A percentile compares a stretch with the other conserved stretches of the same genome.
These are phyloP conservation scores for Ogataea salicorniae DNA, from an alignment of 805 yeast genomes.

Conservation along the genomic window DNA sequence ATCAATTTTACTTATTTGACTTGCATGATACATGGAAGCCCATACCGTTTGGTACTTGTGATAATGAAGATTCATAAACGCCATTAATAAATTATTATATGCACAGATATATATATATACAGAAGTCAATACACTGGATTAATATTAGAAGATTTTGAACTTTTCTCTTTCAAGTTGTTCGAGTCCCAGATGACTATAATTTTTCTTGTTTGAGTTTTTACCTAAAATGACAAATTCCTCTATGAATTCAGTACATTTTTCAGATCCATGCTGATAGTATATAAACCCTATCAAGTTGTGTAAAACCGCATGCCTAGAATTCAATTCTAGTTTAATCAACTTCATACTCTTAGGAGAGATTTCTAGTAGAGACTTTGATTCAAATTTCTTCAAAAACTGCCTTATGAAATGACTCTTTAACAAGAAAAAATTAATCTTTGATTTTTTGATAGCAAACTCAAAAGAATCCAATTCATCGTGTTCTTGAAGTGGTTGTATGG, in stretches of 20 bases:
- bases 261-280: conserved; percentile 19
- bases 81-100: not conserved
- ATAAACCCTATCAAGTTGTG: conserved; percentile 25
- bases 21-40: conserved; percentile 42
- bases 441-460: not conserved
- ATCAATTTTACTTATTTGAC: conserved; percentile 25
- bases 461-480: not conserved
- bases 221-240: conserved; percentile 27
- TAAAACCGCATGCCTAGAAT: conserved; percentile 17
- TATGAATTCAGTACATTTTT: conserved; percentile 17
- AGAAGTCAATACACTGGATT: not conserved
- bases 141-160: not conserved
- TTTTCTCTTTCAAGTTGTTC: conserved; percentile 16
- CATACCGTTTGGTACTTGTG: conserved; percentile 45
- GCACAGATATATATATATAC: not conserved
- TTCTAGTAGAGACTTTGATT: conserved; percentile 3
- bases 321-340: conserved; percentile 16
- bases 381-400: not conserved
- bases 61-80: not conserved
- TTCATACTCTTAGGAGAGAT: not conserved
- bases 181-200: conserved; percentile 25
- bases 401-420: not conserved
- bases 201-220: conserved; percentile 4
- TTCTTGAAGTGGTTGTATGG: too few species aligned
- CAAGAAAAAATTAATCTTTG: not conserved